Base-by-base conservation (phyloP, 495 filamentous ascomycete species). In the Patellaria atrata region DNA sequence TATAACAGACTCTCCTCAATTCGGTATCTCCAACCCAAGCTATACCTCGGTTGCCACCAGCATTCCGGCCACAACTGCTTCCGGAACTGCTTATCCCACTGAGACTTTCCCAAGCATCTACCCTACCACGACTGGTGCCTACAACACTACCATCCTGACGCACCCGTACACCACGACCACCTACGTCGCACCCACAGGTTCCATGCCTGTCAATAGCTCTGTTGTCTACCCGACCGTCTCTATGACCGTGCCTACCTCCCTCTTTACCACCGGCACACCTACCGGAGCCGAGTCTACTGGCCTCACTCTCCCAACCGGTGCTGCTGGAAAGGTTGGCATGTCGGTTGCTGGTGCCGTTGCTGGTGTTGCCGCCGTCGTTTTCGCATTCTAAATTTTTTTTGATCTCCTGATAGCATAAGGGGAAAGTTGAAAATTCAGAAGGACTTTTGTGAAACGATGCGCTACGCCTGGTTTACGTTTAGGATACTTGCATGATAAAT, bases 1-100 rank as follows among this genome's bases (percentile, higher is more conserved):
- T n/a, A n/a, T n/a, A 8, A 8, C 27, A 33, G 24, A 69, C 58
- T 68, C 66, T 16, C 71, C 69, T 26, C 77, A 80, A 51, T 82
- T 79, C 58, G 76, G 76, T 48, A 60, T 82, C 55, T 54, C 54
- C 34, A 73, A 72, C 55, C 14, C 30, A 12, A 12, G 40, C 34
- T 46, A 46, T 45, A 22, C 23, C 7, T n/a, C n/a, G n/a, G n/a
- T n/a, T n/a, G n/a, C n/a, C n/a, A n/a, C n/a, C n/a, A n/a, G n/a
- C n/a, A n/a, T n/a, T n/a, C n/a, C n/a, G n/a, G n/a, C n/a, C n/a
- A n/a, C n/a, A n/a, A 7, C 37, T 3, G 10, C 20, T 5, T 13
- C 37, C 41, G 11, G 11, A 19, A 19, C 31, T 13, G 23, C 6
- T 12, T 27, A 8, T 7, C 13, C 1, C 10, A 14, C 10, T 22